Conservation (phyloP, 495 filamentous ascomycete genomes). For the Xylaria longipes region DNA sequence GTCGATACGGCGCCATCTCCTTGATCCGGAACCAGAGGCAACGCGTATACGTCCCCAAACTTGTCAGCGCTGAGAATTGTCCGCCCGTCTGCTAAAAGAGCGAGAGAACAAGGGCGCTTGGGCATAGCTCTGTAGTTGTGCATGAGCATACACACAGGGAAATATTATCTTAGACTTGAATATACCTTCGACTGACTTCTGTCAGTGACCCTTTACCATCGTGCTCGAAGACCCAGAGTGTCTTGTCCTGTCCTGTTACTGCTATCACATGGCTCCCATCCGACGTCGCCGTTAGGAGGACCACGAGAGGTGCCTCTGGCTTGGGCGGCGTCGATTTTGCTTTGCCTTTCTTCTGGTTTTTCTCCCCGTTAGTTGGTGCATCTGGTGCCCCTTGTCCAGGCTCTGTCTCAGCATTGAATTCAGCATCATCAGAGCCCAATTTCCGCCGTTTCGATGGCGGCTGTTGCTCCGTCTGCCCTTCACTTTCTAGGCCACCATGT, state of each 20-base stretch:
- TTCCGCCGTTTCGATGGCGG: constrained; percentile 37
- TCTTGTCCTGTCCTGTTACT: constrained; percentile 89
- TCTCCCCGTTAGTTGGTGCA: constrained; percentile 22
- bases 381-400: constrained; percentile 21
- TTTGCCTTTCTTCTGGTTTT: constrained; percentile 32
- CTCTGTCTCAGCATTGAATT: constrained; percentile 22
- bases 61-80: constrained; percentile 88
- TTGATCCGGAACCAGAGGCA: constrained; percentile 71
- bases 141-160: constrained; percentile 21
- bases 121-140: constrained; percentile 72
- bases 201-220: constrained; percentile 64
- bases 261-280: constrained; percentile 72
- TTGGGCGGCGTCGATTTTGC: constrained; percentile 25
- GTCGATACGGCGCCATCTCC: constrained; percentile 18
- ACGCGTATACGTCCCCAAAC: constrained; percentile 90
- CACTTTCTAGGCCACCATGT: constrained; percentile 24
- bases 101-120: constrained; percentile 80
- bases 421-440: constrained; percentile 37
- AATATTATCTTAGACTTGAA: neutral
- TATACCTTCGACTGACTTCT: constrained; percentile 76
- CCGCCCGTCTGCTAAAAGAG: constrained; percentile 67
- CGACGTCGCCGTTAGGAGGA: constrained; percentile 61
- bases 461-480: constrained; percentile 35
- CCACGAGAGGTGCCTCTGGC: constrained; percentile 56
- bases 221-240: constrained; percentile 78